Conservation (phyloP, 2,329 filamentous ascomycete species). For the Bretziella fagacearum region DNA sequence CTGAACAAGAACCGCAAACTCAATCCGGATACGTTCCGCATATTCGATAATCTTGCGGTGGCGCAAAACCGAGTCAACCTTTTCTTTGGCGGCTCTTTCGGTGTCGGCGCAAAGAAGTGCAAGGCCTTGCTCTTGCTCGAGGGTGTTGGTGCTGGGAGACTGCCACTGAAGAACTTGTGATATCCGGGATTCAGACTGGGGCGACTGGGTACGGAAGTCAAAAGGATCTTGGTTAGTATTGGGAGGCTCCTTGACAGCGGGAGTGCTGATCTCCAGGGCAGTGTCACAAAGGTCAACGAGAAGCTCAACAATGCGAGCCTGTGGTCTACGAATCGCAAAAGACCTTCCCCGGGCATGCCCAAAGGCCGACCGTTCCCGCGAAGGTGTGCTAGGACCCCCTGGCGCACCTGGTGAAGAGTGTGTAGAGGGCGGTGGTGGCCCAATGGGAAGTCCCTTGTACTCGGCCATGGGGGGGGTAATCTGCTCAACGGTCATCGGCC, state of each 20-base stretch:
- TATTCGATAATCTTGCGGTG: constrained; percentile 92
- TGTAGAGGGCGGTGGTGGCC: constrained; percentile 51
- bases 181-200: constrained; percentile 87
- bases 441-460: constrained; percentile 78
- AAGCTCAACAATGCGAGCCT: constrained; percentile 86
- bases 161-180: constrained; percentile 94
- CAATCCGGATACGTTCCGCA: constrained; percentile 81
- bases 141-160: constrained; percentile 73
- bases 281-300: constrained; percentile 93
- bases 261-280: constrained; percentile 82
- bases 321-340: constrained; percentile 77
- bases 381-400: constrained; percentile 34
- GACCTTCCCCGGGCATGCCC: constrained; percentile 70
- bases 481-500: constrained; percentile 40
- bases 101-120: constrained; percentile 81
- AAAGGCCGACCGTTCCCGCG: constrained; percentile 57
- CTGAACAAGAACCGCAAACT: constrained; percentile 83
- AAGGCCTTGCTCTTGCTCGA: constrained; percentile 86
- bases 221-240: constrained; percentile 34
- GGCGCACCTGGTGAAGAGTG: constrained; percentile 47
- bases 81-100: constrained; percentile 64
- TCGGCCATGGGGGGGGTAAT: constrained; percentile 45
- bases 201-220: constrained; percentile 83
- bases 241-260: constrained; percentile 71
- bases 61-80: constrained; percentile 83